phyloP scores from a whole-genome alignment of 2,329 filamentous ascomycete species.

The Xylaria sp. region DNA sequence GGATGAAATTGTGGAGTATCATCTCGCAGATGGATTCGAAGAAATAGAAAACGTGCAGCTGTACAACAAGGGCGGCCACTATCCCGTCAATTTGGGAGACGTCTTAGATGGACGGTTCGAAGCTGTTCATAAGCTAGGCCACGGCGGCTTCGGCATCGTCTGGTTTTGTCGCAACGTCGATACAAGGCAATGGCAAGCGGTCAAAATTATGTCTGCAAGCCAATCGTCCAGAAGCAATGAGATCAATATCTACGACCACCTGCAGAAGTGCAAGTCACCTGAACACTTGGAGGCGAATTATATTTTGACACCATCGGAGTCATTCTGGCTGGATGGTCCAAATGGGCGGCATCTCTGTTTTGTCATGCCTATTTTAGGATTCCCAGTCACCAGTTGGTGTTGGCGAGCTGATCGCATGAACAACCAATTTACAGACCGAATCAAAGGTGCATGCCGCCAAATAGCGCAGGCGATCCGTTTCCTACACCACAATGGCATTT shows the following conservation, averaged over 20 bases:
- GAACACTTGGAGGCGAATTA: conserved; percentile 6
- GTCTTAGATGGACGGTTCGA: conserved; percentile 11
- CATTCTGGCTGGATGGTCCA: conserved; percentile 17
- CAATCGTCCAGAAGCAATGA: neutral
- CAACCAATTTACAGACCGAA: neutral
- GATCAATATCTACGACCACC: neutral
- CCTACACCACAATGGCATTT: conserved; percentile 6
- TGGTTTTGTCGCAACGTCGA: conserved; percentile 19
- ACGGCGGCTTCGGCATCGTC: conserved; percentile 17
- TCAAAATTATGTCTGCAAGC: conserved; percentile 17
- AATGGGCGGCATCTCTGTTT: conserved; percentile 22
- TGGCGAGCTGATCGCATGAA: neutral
- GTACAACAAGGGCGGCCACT: conserved; percentile 17
- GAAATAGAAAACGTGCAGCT: neutral
- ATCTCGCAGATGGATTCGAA: too few relatives aligned
- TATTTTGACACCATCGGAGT: neutral
- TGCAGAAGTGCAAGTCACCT: neutral
- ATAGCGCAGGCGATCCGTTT: neutral
- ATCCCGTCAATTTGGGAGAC: conserved; percentile 17
- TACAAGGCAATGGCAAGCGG: conserved; percentile 5
- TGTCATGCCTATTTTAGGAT: conserved; percentile 8
- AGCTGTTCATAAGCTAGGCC: conserved; percentile 20
- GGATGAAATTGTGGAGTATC: too few relatives aligned
- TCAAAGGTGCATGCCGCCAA: neutral
- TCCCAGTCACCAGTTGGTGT: neutral